Evolutionary conservation across 768 basidiomycete species (phyloP), one percentile per base, ranked within the genome.

Genomic region (Suillus cothurnatus): DNA sequence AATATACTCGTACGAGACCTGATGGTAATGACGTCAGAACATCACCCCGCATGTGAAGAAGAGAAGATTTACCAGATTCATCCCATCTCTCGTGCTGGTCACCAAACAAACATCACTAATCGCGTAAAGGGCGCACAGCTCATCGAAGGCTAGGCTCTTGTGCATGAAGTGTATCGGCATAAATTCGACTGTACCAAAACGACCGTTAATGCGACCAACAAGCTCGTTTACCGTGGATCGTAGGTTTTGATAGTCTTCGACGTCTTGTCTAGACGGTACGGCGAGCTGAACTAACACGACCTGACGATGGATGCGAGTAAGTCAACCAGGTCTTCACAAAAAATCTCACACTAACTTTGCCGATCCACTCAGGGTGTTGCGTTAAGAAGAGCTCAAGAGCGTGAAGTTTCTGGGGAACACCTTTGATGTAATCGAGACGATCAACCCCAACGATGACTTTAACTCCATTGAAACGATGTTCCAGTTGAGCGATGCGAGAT

Each of bases 131-230:
- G 97, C 97, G 65, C 95, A 96, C 9, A 99, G 85, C 74, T 99
- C 97, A 74, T 97, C 94, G 73, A 98, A 96, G 0, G 88, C 80
- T 61, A 99, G 82, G 68, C 89, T 91, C 79, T 96, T 96, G 85
- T 99, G 97, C 94, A 99, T 94, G 78, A 97, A 99, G 78, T 99
- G 97, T 66, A 99, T 99, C 7, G 97, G 97, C 94, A 98, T 97
- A 76, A 97, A 99, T 71, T 99, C 97, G 73, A 99, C 95, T 1
- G 97, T 99, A 36, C 97, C 97, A 72, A 99, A 99, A 11, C 95
- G 91, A 9, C 97, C 97, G 74, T 99, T 99, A 80, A 99, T 99
- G 31, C 97, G 88, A 2, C 97, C 97, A 36, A 99, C 97, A 58
- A 99, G 87, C 76, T 99, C 96, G 81, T 99, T 99, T 61, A 99